Evolutionary conservation across 176 grass and related monocot species (phyloP).

Genomic region (Puya raimondii): DNA sequence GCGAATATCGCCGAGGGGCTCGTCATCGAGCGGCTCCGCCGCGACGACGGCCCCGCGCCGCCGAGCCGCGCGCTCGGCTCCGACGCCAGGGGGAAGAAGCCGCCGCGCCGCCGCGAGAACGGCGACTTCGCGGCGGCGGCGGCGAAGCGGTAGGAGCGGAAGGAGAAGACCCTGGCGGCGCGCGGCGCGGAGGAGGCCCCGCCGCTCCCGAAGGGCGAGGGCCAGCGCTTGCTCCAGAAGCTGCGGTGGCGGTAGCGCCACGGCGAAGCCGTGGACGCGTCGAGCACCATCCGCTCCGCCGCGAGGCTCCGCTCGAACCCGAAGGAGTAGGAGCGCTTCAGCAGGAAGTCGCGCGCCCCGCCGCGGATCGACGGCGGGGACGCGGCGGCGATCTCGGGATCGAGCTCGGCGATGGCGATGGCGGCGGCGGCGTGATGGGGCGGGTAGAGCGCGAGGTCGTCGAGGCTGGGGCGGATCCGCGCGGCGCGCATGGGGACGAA

Average conservation of each 20-base stretch:
- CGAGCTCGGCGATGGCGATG: not conserved
- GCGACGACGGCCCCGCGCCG: constrained; percentile 47
- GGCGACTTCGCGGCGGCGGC: constrained; percentile 44
- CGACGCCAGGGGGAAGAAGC: constrained; percentile 10
- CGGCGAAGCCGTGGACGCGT: constrained; percentile 50
- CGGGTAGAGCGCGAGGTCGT: constrained; percentile 67
- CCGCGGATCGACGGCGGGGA: constrained; percentile 11
- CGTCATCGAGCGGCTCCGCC: constrained; percentile 40
- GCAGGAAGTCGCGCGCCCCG: constrained; percentile 37
- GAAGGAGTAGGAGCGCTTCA: constrained; percentile 80
- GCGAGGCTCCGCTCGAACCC: constrained; percentile 67
- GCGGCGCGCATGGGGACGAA: constrained; percentile 44
- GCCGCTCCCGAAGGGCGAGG: constrained; percentile 57
- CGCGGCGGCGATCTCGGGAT: constrained; percentile 42
- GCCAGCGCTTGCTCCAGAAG: constrained; percentile 98
- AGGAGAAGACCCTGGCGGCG: constrained; percentile 61
- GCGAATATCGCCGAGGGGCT: constrained; percentile 19
- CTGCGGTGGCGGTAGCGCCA: constrained; percentile 31
- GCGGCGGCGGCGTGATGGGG: not conserved
- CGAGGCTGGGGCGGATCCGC: constrained; percentile 57
- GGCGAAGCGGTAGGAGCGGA: constrained; percentile 46
- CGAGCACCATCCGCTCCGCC: constrained; percentile 34
- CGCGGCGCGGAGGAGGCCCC: constrained; percentile 30
- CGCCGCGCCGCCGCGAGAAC: constrained; percentile 39
- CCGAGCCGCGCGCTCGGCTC: constrained; percentile 22